A percentile compares a stretch with the other conserved stretches of the same genome.
Evolutionary conservation across 1,284 basidiomycete genomes (phyloP).

Genomic region (Trichosporon sp.): DNA sequence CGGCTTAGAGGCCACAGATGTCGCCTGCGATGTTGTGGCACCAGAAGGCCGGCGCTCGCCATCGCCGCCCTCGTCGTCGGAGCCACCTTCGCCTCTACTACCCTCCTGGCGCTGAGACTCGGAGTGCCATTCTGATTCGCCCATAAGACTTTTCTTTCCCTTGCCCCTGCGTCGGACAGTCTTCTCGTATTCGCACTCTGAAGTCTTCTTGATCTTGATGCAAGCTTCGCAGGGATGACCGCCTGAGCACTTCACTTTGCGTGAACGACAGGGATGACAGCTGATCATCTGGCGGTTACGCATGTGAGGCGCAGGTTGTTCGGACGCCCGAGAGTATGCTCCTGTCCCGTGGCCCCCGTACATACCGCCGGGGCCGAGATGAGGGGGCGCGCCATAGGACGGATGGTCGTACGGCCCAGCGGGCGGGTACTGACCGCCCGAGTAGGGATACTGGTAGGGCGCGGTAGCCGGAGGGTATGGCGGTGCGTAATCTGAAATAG

Average conservation of each 20-base stretch:
- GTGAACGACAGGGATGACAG: constrained; percentile 46
- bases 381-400: background rate
- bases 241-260: constrained; percentile 51
- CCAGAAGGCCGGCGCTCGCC: background rate
- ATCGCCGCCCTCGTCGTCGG: constrained; percentile 8
- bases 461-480: background rate
- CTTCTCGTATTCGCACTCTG: constrained; percentile 45
- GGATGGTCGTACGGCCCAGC: background rate
- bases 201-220: constrained; percentile 36
- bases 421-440: background rate
- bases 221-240: constrained; percentile 46
- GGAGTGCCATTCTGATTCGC: constrained; percentile 11
- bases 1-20: background rate
- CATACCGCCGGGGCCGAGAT: background rate
- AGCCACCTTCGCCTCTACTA: constrained; percentile 7
- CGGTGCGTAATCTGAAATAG: background rate
- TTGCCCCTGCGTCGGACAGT: constrained; percentile 46
- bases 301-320: constrained; percentile 17
- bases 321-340: background rate
- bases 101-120: background rate
- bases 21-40: background rate
- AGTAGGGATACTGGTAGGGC: constrained; percentile 12
- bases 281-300: constrained; percentile 44
- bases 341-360: background rate
- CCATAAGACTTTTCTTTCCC: constrained; percentile 32